These are phyloP conservation scores for Chlamydomonas eustigma DNA, from an alignment of 139 green algal genomes.

Conservation along the genomic window DNA sequence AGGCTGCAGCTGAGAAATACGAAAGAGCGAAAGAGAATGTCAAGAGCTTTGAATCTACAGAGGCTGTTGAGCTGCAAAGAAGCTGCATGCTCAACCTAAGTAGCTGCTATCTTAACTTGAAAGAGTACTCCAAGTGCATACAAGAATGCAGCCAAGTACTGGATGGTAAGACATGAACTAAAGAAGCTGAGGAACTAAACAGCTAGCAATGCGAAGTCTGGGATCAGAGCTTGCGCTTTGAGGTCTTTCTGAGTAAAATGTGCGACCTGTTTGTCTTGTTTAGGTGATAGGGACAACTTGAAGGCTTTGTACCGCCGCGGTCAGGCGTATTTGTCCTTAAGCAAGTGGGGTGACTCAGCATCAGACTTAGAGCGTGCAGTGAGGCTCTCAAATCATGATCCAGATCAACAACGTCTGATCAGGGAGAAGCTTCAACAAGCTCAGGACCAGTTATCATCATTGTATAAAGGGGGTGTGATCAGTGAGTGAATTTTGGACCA, in stretches of 20 bases:
- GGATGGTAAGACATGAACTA: conserved; percentile 22
- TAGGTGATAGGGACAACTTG: conserved; percentile 39
- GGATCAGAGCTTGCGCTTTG: background rate
- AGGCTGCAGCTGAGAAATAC: conserved; percentile 53
- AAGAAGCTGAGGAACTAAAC: background rate
- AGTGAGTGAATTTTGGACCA: too few species aligned
- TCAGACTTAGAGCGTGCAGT: conserved; percentile 36
- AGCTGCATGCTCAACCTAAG: conserved; percentile 55
- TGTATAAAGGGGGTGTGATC: too few species aligned
- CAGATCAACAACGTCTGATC: conserved; percentile 38
- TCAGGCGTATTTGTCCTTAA: conserved; percentile 38
- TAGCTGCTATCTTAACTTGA: conserved; percentile 56
- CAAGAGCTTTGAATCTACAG: conserved; percentile 9
- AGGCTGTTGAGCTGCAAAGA: conserved; percentile 26
- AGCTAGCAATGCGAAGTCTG: background rate
- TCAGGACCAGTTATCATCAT: conserved; percentile 27
- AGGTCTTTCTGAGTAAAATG: background rate
- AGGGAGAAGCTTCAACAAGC: conserved; percentile 41
- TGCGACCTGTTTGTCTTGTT: background rate
- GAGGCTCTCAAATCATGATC: conserved; percentile 20
- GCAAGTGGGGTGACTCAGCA: conserved; percentile 15
- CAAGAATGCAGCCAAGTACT: conserved; percentile 46
- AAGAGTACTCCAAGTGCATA: conserved; percentile 35
- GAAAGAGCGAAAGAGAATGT: conserved; percentile 47
- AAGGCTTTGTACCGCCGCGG: conserved; percentile 61